A percentile compares a stretch with the other conserved stretches of the same genome.
phyloP scores from a whole-genome alignment of 805 yeast species.

The Lachancea lanzarotensis region DNA sequence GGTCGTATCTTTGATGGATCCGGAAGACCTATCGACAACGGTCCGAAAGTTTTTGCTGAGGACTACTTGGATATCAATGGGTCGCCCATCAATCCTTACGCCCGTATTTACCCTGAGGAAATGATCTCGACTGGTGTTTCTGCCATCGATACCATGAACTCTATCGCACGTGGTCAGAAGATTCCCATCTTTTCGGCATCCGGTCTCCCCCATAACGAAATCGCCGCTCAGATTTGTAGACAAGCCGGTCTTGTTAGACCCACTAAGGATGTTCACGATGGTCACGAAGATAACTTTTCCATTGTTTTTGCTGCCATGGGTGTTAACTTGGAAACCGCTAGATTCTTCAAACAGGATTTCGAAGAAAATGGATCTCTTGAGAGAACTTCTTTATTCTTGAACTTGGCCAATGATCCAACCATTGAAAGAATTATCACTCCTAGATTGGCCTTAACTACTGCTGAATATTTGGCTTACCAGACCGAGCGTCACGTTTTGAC shows the following conservation, averaged over 20 bases:
- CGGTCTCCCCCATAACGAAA: conserved; percentile 98
- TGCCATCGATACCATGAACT: conserved; percentile 98
- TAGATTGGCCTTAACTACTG: conserved; percentile 96
- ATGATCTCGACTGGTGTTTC: conserved; percentile 99
- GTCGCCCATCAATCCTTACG: conserved; percentile 96
- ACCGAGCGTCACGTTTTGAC: conserved; percentile 99
- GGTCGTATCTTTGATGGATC: conserved; percentile 99
- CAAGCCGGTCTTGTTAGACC: conserved; percentile 99
- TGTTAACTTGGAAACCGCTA: conserved; percentile 95
- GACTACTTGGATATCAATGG: conserved; percentile 98
- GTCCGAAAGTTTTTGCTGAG: conserved; percentile 97
- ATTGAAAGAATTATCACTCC: conserved; percentile 99
- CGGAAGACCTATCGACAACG: conserved; percentile 96
- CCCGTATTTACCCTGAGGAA: conserved; percentile 98
- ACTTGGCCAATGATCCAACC: conserved; percentile 98
- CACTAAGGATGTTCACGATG: conserved; percentile 98
- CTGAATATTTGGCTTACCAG: conserved; percentile 97
- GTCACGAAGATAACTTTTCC: conserved; percentile 98
- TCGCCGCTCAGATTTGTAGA: conserved; percentile 99
- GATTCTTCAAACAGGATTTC: conserved; percentile 98
- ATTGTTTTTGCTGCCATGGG: conserved; percentile 99
- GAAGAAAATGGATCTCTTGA: conserved; percentile 98
- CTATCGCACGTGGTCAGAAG: conserved; percentile 99
- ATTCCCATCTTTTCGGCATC: conserved; percentile 99
- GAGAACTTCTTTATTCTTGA: conserved; percentile 93